Evolutionary conservation across 305 asterid species (phyloP).

Genomic region (Petunia hybrid): DNA sequence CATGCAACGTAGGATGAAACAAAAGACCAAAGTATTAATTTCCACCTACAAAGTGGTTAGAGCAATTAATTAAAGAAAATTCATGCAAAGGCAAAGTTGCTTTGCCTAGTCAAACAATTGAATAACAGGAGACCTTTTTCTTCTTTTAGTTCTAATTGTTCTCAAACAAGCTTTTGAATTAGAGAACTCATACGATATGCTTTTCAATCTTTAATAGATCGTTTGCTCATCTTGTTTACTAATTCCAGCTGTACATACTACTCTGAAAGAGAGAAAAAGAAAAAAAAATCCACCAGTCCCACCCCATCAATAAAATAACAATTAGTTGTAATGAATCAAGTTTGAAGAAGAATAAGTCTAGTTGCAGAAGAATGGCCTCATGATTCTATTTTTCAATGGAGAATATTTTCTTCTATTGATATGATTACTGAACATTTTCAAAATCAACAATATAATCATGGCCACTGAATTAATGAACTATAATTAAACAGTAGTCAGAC

Average conservation of each 20-base stretch:
- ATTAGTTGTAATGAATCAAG: background rate
- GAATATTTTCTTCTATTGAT: background rate
- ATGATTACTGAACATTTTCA: slow-evolving; percentile 7
- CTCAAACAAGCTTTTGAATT: slow-evolving; percentile 1
- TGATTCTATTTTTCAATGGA: background rate
- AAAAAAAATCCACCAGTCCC: background rate
- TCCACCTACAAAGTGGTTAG: background rate
- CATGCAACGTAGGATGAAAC: slow-evolving; percentile 28
- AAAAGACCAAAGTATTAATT: background rate
- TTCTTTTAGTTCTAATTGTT: background rate
- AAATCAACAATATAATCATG: background rate
- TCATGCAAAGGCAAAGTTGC: background rate
- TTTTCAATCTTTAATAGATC: background rate
- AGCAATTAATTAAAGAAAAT: background rate
- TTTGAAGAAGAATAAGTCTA: background rate
- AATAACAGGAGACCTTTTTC: background rate
- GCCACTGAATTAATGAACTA: background rate
- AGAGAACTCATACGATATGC: background rate
- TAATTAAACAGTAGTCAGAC: background rate
- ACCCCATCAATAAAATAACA: background rate
- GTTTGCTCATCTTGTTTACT: background rate
- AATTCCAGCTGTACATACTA: background rate
- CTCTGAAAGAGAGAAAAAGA: background rate
- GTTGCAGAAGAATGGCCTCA: background rate
- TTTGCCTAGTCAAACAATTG: background rate